Evolutionary conservation across 2,329 filamentous ascomycete species (phyloP).

Genomic region (Aspergillus pseudoglaucus): DNA sequence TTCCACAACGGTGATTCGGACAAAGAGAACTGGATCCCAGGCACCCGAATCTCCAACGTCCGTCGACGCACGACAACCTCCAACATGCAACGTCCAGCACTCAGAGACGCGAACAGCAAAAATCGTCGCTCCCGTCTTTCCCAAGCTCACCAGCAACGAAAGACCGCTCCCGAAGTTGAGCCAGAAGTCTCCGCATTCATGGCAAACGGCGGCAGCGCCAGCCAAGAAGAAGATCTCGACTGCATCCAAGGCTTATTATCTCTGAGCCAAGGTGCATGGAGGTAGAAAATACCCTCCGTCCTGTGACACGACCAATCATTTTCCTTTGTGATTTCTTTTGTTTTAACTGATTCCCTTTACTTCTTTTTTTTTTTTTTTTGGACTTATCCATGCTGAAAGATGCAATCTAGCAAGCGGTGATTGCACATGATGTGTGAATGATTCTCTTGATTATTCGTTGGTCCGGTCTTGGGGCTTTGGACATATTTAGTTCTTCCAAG

Average conservation of each 20-base stretch:
- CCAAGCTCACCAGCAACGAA: conserved; percentile 14
- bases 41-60: conserved; percentile 37
- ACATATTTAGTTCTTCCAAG: not conserved
- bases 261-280: conserved; percentile 88
- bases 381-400: conserved; percentile 17
- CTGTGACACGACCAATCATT: conserved; percentile 10
- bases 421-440: conserved; percentile 16
- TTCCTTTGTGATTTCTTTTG: conserved; percentile 20
- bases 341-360: conserved; percentile 7
- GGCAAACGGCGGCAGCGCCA: conserved; percentile 50
- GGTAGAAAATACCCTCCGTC: conserved; percentile 32
- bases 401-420: conserved; percentile 25
- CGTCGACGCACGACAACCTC: conserved; percentile 28
- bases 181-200: conserved; percentile 70
- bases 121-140: conserved; percentile 21
- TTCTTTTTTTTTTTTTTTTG: conserved; percentile 14
- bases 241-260: conserved; percentile 85
- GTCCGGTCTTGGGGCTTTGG: not conserved
- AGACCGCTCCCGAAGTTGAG: conserved; percentile 38
- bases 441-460: conserved; percentile 8
- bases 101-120: conserved; percentile 38
- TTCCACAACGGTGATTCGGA: conserved; percentile 67
- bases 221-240: conserved; percentile 75
- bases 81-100: conserved; percentile 31
- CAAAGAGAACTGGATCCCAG: conserved; percentile 80